Percentiles rank a stretch among this genome's conserved stretches.
Evolutionary conservation across 163 green algal species (phyloP).

Genomic region (Scenedesmus sp.): DNA sequence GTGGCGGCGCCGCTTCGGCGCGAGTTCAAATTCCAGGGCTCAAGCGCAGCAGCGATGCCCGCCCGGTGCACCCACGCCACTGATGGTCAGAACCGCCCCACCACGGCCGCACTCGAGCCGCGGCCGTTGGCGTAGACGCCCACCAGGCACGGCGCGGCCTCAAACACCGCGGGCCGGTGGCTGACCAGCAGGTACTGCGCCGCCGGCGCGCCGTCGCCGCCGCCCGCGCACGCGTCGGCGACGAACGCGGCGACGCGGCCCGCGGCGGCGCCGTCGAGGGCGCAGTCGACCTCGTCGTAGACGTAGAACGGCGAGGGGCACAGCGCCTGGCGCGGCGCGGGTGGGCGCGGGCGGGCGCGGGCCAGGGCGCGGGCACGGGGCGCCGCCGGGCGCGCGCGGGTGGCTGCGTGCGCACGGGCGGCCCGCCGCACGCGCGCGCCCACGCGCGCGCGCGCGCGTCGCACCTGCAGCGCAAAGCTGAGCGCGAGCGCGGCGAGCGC

Average conservation of each 20-base stretch:
- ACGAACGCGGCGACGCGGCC: constrained; percentile 76
- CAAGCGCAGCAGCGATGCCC: no score
- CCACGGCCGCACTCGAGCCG: constrained; percentile 40
- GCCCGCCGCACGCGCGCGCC: no score
- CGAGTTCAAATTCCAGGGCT: no score
- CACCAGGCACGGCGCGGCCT: constrained; percentile 54
- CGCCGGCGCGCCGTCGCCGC: not conserved
- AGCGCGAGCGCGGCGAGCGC: constrained; percentile 80
- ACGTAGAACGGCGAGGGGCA: constrained; percentile 90
- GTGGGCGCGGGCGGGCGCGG: no score
- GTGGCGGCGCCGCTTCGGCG: no score
- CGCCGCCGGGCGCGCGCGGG: not conserved
- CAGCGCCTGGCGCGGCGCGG: constrained; percentile 59
- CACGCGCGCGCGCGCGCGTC: no score
- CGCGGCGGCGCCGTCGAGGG: constrained; percentile 77
- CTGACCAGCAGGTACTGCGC: constrained; percentile 83
- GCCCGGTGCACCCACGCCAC: no score
- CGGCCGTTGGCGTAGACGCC: constrained; percentile 44
- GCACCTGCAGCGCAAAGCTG: constrained; percentile 72
- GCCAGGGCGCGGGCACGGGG: not conserved
- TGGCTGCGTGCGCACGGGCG: not conserved
- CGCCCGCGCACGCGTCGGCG: not conserved
- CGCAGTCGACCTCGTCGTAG: constrained; percentile 88
- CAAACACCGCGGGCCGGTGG: constrained; percentile 74
- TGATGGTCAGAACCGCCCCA: constrained; percentile 37